Evolutionary conservation across 2,329 filamentous ascomycete species (phyloP).

Genomic region (Colletotrichum sp.): DNA sequence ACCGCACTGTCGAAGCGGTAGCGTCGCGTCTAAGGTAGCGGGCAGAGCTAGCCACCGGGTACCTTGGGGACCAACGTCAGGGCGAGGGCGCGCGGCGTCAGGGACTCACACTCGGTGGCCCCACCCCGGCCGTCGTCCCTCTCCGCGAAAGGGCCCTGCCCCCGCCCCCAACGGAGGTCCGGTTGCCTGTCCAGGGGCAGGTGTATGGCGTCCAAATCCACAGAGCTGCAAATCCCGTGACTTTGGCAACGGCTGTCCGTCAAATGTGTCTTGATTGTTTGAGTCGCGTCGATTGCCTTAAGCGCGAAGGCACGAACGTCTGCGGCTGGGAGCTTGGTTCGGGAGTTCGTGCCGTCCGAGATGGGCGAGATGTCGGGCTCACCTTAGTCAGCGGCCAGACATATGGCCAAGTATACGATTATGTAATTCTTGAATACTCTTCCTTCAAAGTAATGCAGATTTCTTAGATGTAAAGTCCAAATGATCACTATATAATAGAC

Average conservation of each 20-base stretch:
- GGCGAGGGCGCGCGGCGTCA: slow-evolving; percentile 16
- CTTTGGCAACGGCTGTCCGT: not conserved
- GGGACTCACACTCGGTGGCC: not conserved
- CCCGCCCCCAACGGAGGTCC: slow-evolving; percentile 20
- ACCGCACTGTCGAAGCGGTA: not conserved
- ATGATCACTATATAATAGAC: not conserved
- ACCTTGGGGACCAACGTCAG: not conserved
- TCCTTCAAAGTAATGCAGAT: not conserved
- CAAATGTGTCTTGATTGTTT: not conserved
- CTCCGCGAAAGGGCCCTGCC: not conserved
- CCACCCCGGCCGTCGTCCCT: not conserved
- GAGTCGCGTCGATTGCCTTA: not conserved
- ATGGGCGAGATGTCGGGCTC: not conserved
- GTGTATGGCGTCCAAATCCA: not conserved
- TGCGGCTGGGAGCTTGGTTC: not conserved
- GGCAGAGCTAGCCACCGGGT: not conserved
- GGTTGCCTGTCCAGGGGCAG: not conserved
- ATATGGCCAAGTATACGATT: not conserved
- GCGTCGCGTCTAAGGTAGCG: slow-evolving; percentile 1
- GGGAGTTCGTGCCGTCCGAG: not conserved
- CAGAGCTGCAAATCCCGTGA: not conserved
- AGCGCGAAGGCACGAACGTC: slow-evolving; percentile 3
- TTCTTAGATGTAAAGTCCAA: not conserved
- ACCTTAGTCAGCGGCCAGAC: not conserved
- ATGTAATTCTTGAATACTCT: not conserved